A percentile compares a stretch with the other conserved stretches of the same genome.
Evolutionary conservation across 2,329 filamentous ascomycete genomes (phyloP).

Genomic region (Trichoderma sp.): DNA sequence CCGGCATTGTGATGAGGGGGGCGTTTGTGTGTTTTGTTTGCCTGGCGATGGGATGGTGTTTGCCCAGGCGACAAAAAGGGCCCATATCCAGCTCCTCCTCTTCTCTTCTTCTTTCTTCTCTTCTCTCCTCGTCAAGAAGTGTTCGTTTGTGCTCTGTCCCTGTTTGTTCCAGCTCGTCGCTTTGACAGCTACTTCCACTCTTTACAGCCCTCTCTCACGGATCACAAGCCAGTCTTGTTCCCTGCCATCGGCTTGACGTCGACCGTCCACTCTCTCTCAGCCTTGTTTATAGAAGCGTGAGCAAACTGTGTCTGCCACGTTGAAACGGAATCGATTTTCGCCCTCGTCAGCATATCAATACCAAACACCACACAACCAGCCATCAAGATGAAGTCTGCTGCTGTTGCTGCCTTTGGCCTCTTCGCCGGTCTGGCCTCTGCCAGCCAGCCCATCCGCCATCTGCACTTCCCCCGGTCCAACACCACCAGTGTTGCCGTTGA

Average conservation of each 20-base stretch:
- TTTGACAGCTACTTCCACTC: conserved; percentile 26
- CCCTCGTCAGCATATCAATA: conserved; percentile 25
- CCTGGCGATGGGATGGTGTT: not conserved
- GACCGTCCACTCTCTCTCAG: conserved; percentile 29
- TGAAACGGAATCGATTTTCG: conserved; percentile 42
- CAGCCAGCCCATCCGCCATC: conserved; percentile 23
- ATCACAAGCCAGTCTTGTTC: conserved; percentile 35
- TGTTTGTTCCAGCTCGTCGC: conserved; percentile 27
- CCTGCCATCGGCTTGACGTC: conserved; percentile 32
- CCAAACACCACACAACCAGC: not conserved
- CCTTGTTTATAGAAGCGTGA: conserved; percentile 35
- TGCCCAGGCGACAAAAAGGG: conserved; percentile 27
- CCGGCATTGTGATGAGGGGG: not conserved
- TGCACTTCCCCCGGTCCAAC: conserved; percentile 34
- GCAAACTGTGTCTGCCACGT: conserved; percentile 40
- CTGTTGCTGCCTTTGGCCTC: conserved; percentile 24
- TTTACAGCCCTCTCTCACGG: conserved; percentile 27
- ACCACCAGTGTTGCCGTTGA: conserved; percentile 30
- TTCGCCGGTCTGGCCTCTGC: conserved; percentile 28
- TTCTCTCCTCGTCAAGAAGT: conserved; percentile 20
- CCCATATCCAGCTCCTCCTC: conserved; percentile 17
- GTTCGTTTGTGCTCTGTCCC: conserved; percentile 20
- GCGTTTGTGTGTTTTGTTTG: conserved; percentile 14
- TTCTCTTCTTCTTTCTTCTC: conserved; percentile 24
- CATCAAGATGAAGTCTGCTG: conserved; percentile 27